Conservation (phyloP, 1,139 yeast species). For the Chernovozyma aurita region DNA sequence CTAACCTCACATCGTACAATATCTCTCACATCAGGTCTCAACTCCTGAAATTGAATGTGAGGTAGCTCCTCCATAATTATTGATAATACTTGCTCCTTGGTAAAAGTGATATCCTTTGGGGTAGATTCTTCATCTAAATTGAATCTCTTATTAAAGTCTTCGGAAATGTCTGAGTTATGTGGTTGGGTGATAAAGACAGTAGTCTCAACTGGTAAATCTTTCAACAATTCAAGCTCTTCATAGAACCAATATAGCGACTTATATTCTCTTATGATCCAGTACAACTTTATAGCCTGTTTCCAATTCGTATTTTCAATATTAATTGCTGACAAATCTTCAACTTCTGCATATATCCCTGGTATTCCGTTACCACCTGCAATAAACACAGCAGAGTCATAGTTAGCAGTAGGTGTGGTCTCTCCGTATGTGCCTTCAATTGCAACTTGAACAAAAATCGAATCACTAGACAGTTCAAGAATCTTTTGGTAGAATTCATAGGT, state of each 20-base stretch:
- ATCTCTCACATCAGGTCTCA: constrained; percentile 29
- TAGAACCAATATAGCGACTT: constrained; percentile 49
- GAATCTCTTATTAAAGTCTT: constrained; percentile 11
- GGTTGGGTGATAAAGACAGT: constrained; percentile 33
- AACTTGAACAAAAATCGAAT: constrained; percentile 25
- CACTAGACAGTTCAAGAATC: constrained; percentile 20
- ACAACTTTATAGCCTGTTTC: constrained; percentile 18
- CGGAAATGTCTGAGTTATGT: constrained; percentile 3
- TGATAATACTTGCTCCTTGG: background rate
- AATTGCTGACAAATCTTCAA: background rate
- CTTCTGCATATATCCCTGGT: constrained; percentile 44
- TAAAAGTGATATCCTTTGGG: background rate
- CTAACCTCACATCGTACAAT: constrained; percentile 23
- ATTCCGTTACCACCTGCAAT: constrained; percentile 49
- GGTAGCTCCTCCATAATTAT: constrained; percentile 19
- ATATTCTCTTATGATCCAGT: constrained; percentile 36
- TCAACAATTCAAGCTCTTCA: constrained; percentile 28
- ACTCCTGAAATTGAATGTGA: constrained; percentile 26
- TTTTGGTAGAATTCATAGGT: constrained; percentile 28
- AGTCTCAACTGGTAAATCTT: background rate
- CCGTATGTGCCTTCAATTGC: constrained; percentile 48
- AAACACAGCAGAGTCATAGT: constrained; percentile 32
- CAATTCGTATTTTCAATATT: constrained; percentile 1
- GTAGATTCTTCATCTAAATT: constrained; percentile 1
- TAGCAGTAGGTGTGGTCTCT: constrained; percentile 28